Base-by-base conservation (phyloP, 306 rosid species). In the Rosa chinensis region DNA sequence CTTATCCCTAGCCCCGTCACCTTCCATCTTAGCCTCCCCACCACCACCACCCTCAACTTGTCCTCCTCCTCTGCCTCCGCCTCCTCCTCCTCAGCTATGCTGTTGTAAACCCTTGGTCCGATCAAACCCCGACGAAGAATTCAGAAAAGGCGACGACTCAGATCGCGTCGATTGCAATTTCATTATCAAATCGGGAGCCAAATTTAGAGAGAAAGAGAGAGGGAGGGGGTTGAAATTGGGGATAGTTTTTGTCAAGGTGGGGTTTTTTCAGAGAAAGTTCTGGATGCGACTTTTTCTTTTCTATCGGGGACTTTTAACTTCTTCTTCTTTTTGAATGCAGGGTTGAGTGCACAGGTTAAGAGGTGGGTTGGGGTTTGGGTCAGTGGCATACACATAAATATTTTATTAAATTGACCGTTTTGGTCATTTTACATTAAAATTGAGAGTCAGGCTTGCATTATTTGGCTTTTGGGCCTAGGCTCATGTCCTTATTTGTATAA, bases 241-340 rank as follows among this genome's bases (percentile, higher is more conserved):
- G 55, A 71, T 35, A 48, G 44, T 21, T 61, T 59, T 25, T 70
- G 23, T 72, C 43, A 18, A 67, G 21, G 68, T 11, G 23, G 35
- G 76, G 85, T 20, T 53, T 77, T 90, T 91, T 85, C 93, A 78
- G 45, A 85, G 97, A 92, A 92, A 82, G 73, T 91, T 88, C 91
- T 78, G 63, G 75, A 80, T 28, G 79, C 88, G 89, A 90, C 87
- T 81, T 88, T 92, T 75, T 69, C 39, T 66, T 37, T 58, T 59
- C 45, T 21, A 9, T 59, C 13, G 8, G 0, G 1, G 66, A 8
- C 44, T 47, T 17, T 68, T n/a, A 6, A 2, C 4, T 18, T 23
- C 16, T 81, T 39, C 32, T 8, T 13, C 82, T 78, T 86, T 86
- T 82, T 80, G 69, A 74, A 62, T 71, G 13, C 1, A 81, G 7